Evolutionary conservation across 257 asterid species (phyloP).

Genomic region (Solanum etuberosum): DNA sequence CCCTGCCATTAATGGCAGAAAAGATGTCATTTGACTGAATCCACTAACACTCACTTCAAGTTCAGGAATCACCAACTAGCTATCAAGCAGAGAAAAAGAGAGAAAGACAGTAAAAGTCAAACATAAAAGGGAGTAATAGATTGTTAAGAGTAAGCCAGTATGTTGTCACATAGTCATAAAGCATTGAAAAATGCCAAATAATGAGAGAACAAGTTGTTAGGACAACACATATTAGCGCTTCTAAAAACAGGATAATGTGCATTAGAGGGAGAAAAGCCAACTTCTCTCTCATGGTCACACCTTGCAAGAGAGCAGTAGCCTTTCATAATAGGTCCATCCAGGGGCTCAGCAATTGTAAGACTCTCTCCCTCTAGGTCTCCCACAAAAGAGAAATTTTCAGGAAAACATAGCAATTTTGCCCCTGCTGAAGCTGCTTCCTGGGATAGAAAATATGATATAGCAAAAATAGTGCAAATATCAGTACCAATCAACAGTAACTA

Average conservation of each 20-base stretch:
- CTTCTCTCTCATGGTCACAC: constrained; percentile 13
- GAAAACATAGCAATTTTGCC: constrained; percentile 79
- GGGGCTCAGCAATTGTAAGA: constrained; percentile 59
- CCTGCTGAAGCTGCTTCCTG: constrained; percentile 90
- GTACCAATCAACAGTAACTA: neutral
- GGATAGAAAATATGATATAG: neutral
- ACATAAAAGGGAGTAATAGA: neutral
- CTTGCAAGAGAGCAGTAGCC: constrained; percentile 73
- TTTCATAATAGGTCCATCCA: constrained; percentile 78
- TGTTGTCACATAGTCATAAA: neutral
- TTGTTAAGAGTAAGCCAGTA: neutral
- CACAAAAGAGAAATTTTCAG: constrained; percentile 87
- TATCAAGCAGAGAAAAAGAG: neutral
- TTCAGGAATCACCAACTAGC: neutral
- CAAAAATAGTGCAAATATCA: constrained; percentile 8
- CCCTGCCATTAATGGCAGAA: constrained; percentile 28
- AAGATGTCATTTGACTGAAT: neutral
- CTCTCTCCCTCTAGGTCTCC: constrained; percentile 73
- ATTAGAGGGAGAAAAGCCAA: neutral
- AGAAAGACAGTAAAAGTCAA: neutral
- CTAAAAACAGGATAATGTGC: neutral
- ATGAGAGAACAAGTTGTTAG: neutral
- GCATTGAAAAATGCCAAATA: neutral
- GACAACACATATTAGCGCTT: neutral
- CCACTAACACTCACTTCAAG: neutral